These are phyloP conservation scores for Termitomyces sp. DNA, from an alignment of 768 basidiomycete genomes.

Conservation along the genomic window DNA sequence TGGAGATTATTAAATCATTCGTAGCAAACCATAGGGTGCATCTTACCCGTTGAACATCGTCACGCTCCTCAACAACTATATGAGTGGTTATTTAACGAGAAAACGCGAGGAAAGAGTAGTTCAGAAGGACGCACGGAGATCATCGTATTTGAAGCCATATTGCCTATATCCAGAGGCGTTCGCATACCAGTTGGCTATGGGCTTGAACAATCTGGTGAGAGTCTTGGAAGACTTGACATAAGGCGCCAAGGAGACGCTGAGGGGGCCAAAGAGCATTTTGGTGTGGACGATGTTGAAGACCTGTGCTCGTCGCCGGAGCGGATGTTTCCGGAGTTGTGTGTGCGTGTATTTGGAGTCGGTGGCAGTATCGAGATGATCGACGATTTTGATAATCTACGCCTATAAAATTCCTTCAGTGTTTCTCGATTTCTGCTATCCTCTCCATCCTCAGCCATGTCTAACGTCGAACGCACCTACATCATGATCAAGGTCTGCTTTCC, in stretches of 20 bases:
- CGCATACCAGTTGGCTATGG: slow-evolving; percentile 82
- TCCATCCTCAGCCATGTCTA: slow-evolving; percentile 52
- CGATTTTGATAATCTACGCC: slow-evolving; percentile 26
- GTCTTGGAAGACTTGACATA: slow-evolving; percentile 66
- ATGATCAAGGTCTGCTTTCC: slow-evolving; percentile 87
- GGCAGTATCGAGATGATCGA: slow-evolving; percentile 32
- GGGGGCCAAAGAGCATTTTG: slow-evolving; percentile 48
- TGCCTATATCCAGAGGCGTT: slow-evolving; percentile 78
- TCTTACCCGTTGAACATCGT: slow-evolving; percentile 73
- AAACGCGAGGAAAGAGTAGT: slow-evolving; percentile 8
- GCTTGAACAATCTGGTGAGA: slow-evolving; percentile 66
- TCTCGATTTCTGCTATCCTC: slow-evolving; percentile 19
- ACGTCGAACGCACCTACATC: slow-evolving; percentile 92
- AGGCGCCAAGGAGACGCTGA: slow-evolving; percentile 75
- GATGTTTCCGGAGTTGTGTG: slow-evolving; percentile 39
- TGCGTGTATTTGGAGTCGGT: slow-evolving; percentile 38
- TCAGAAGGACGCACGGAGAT: slow-evolving; percentile 66
- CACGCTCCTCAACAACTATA: slow-evolving; percentile 73
- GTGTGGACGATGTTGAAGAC: slow-evolving; percentile 19
- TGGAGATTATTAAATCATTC: slow-evolving; percentile 3
- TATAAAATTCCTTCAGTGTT: slow-evolving; percentile 10
- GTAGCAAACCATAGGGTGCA: neutral
- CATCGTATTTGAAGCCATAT: slow-evolving; percentile 91
- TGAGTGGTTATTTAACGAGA: slow-evolving; percentile 7
- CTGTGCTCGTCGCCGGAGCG: slow-evolving; percentile 17